Conservation (phyloP, 2,329 filamentous ascomycete species). For the Thielaviopsis ethacetica region DNA sequence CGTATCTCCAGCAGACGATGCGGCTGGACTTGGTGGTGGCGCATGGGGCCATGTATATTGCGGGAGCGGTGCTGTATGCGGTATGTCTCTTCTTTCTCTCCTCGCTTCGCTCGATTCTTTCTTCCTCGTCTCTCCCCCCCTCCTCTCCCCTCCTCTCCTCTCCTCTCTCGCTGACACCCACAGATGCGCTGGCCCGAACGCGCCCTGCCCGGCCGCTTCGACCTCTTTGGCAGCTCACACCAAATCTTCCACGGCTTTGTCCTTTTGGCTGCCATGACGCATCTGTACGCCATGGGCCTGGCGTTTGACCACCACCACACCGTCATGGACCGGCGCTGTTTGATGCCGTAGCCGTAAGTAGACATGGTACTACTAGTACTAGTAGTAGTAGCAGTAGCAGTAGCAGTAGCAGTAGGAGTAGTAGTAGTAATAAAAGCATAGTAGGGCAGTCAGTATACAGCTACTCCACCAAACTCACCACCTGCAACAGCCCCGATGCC, state of each 20-base stretch:
- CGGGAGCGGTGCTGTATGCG: constrained; percentile 75
- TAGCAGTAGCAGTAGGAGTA: neutral
- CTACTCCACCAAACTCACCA: constrained; percentile 43
- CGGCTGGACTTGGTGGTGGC: constrained; percentile 65
- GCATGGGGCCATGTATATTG: constrained; percentile 70
- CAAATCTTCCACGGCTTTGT: constrained; percentile 93
- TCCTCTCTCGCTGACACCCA: neutral
- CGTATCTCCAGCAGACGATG: constrained; percentile 53
- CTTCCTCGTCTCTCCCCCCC: neutral
- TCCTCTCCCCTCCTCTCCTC: too few relatives aligned
- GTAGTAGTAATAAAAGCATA: neutral
- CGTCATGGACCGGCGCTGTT: constrained; percentile 35
- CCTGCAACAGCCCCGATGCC: constrained; percentile 48
- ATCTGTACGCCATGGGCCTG: constrained; percentile 64
- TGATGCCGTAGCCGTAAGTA: too few relatives aligned
- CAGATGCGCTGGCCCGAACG: constrained; percentile 71
- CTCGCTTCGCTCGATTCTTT: neutral
- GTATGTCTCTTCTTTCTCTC: constrained; percentile 28
- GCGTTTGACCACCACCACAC: constrained; percentile 78
- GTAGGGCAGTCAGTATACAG: too few relatives aligned
- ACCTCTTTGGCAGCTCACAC: constrained; percentile 86
- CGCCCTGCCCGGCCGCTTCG: constrained; percentile 59
- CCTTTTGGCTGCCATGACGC: constrained; percentile 61
- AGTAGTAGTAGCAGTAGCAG: neutral
- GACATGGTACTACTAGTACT: too few relatives aligned